Evolutionary conservation across 164 flowering plant genomes (phyloP).

Genomic region (Euptelea pleiosperma): DNA sequence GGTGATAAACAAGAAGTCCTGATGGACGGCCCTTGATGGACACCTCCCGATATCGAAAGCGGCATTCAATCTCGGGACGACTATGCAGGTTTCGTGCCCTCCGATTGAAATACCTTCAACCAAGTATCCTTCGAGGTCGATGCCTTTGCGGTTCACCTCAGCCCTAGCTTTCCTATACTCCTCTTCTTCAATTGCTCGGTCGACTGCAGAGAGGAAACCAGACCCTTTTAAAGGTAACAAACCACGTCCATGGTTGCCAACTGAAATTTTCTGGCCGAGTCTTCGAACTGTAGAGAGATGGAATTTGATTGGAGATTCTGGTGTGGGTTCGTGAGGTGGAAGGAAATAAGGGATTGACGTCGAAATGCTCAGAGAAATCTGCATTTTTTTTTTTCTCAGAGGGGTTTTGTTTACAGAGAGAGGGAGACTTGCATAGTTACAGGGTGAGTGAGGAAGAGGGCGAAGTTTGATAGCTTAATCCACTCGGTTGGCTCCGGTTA

Average conservation of each 20-base stretch:
- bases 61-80: conserved; percentile 76
- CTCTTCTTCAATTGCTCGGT: conserved; percentile 69
- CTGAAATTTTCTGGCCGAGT: neutral
- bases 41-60: conserved; percentile 93
- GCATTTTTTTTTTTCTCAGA: conserved; percentile 1
- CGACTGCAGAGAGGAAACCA: conserved; percentile 57
- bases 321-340: conserved; percentile 1
- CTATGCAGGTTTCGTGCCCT: conserved; percentile 88
- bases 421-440: too few relatives aligned
- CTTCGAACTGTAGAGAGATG: neutral
- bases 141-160: conserved; percentile 57
- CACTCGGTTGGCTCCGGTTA: too few relatives aligned
- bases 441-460: too few relatives aligned
- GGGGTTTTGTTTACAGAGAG: neutral
- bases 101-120: conserved; percentile 84
- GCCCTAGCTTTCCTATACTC: conserved; percentile 84
- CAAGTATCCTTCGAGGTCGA: conserved; percentile 61
- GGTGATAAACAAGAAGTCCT: conserved; percentile 63
- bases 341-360: conserved; percentile 5
- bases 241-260: neutral
- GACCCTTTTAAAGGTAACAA: conserved; percentile 30
- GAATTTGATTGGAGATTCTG: neutral
- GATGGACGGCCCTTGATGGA: conserved; percentile 38
- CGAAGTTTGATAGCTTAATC: too few relatives aligned
- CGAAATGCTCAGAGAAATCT: conserved; percentile 9